Base-by-base conservation (phyloP, 805 yeast species). In the Brettanomyces anomalus region DNA sequence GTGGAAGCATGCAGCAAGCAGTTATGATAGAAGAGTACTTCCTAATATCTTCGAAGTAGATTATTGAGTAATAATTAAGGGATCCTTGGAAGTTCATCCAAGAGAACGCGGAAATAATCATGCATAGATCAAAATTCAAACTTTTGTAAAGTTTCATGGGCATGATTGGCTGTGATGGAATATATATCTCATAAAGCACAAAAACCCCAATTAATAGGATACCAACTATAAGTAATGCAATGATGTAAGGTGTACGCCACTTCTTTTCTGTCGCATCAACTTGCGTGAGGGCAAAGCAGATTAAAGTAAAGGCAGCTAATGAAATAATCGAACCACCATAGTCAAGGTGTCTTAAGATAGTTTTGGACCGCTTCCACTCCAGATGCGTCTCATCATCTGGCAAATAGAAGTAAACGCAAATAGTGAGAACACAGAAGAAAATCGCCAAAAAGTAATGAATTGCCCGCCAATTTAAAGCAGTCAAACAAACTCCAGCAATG, bases 201-300 rank as follows among this genome's bases (percentile, higher is more conserved):
- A 69, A 63, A 0, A 43, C 52, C 1, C 54, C 52, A 16, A 72
- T 47, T n/a, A 69, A 42, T 1, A 51, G 42, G 5, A 63, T 49
- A 1, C 74, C 72, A 6, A 70, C 57, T 16, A 71, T 53, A n/a
- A 72, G 41, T 4, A 66, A 55, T 4, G 68, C 72, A 43, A 70
- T 58, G 46, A 72, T 71, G 48, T 72, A 71, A 0, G 70, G 67
- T 10, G 76, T 69, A 34, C 52, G 54, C 77, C 77, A 72, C 4
- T 72, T 61, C 11, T 56, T 44, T n/a, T 55, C 48, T 2, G 72
- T 60, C 0, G 65, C 64, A 33, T 63, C 68, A 4, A 65, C 70
- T 46, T 71, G 70, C 4, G 74, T 65, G 33, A 71, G 55, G 4
- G 76, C 60, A 46, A 72, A 70, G 19, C 70, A 64, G 37, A 72